Conservation (phyloP, 1,284 basidiomycete species). For the Marasmius tenuissimus region DNA sequence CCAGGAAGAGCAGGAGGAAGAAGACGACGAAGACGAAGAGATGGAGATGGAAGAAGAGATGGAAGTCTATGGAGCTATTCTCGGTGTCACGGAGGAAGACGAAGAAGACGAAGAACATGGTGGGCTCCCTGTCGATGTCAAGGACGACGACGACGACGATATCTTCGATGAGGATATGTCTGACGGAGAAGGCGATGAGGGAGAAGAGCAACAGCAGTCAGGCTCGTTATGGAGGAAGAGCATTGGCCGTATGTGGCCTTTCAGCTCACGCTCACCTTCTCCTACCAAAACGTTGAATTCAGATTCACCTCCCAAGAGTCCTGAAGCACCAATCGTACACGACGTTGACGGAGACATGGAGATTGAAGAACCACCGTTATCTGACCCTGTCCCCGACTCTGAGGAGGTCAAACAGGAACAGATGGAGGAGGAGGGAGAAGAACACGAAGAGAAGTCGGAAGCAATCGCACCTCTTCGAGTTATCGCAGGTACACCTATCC, state of each 20-base stretch:
- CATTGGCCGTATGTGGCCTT: conserved; percentile 35
- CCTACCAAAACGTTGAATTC: conserved; percentile 3
- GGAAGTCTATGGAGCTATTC: conserved; percentile 30
- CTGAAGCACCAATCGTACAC: not conserved
- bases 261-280: conserved; percentile 28
- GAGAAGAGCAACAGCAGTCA: conserved; percentile 19
- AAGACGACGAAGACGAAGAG: conserved; percentile 42
- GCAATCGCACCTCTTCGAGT: not conserved
- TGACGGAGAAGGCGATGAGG: conserved; percentile 20
- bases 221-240: conserved; percentile 31
- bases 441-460: not conserved
- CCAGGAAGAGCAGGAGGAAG: conserved; percentile 22
- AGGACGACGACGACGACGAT: conserved; percentile 18
- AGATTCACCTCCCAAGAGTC: not conserved
- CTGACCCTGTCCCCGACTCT: not conserved
- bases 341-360: conserved; percentile 2
- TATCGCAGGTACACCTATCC: not conserved
- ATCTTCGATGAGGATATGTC: conserved; percentile 12
- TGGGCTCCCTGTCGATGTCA: conserved; percentile 1
- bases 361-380: not conserved
- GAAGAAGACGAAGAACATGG: conserved; percentile 28
- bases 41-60: conserved; percentile 42
- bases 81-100: conserved; percentile 40
- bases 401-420: not conserved
- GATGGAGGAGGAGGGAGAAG: not conserved